Evolutionary conservation across 2,329 filamentous ascomycete genomes (phyloP).

Genomic region (Fusarium luffae): DNA sequence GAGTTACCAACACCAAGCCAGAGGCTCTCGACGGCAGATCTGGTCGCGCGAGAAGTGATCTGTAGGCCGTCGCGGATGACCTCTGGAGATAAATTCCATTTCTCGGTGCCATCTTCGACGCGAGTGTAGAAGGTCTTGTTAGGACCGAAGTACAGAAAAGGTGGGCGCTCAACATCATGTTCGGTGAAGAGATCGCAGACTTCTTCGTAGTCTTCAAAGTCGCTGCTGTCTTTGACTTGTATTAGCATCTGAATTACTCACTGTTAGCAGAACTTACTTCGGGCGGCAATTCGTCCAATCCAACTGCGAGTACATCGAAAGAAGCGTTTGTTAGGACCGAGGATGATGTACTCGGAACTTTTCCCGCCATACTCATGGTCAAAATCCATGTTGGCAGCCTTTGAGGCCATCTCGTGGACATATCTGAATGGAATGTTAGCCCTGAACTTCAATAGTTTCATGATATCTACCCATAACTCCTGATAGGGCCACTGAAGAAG

Average conservation of each 20-base stretch:
- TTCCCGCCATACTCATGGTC: conserved; percentile 16
- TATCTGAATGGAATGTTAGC: conserved; percentile 2
- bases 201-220: conserved; percentile 35
- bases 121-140: conserved; percentile 37
- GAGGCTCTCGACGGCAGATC: conserved; percentile 23
- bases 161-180: conserved; percentile 38
- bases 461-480: conserved; percentile 33
- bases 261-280: conserved; percentile 14
- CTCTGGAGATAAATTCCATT: conserved; percentile 26
- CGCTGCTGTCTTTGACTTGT: conserved; percentile 15
- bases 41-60: conserved; percentile 4
- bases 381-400: background rate
- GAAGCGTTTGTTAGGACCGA: conserved; percentile 32
- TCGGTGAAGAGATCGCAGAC: conserved; percentile 27
- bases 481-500: conserved; percentile 37
- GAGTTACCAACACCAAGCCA: conserved; percentile 37
- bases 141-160: conserved; percentile 36
- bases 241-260: background rate
- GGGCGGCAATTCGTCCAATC: conserved; percentile 23
- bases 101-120: conserved; percentile 21
- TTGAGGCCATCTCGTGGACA: conserved; percentile 3
- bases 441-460: background rate
- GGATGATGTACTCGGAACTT: conserved; percentile 33
- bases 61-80: conserved; percentile 11
- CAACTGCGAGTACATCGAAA: conserved; percentile 38